Percentiles rank a stretch among this genome's conserved stretches.
phyloP scores from a whole-genome alignment of 1,284 basidiomycete genomes.

The Athelia sp. region DNA sequence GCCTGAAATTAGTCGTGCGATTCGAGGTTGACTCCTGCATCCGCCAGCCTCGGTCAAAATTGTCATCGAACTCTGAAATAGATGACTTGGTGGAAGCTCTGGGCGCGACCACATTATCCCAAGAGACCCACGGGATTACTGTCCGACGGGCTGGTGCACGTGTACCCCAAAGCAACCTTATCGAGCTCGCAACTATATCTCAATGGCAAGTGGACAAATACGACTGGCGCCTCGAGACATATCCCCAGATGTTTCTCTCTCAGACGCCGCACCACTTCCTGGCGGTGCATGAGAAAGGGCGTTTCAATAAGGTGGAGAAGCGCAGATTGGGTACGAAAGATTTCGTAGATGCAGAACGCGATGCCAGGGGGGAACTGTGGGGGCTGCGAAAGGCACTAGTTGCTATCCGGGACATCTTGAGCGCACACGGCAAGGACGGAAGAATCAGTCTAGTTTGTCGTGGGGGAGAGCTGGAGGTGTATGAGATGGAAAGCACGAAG shows the following conservation, averaged over 20 bases:
- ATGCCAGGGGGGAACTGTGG: constrained; percentile 26
- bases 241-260: constrained; percentile 50
- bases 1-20: constrained; percentile 26
- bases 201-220: constrained; percentile 17
- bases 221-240: constrained; percentile 40
- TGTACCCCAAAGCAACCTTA: constrained; percentile 37
- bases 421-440: constrained; percentile 36
- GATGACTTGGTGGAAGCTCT: constrained; percentile 30
- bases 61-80: constrained; percentile 18
- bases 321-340: constrained; percentile 29
- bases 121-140: constrained; percentile 21
- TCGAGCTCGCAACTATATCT: constrained; percentile 45
- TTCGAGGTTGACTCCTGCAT: constrained; percentile 31
- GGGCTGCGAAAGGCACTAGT: constrained; percentile 35
- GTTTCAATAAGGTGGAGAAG: constrained; percentile 38
- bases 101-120: background rate
- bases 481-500: constrained; percentile 30
- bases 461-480: constrained; percentile 34
- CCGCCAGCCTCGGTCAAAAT: constrained; percentile 10
- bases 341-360: constrained; percentile 20
- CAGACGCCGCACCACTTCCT: constrained; percentile 49
- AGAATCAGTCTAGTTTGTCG: constrained; percentile 42
- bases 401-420: constrained; percentile 35
- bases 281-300: constrained; percentile 41
- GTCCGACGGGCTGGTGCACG: constrained; percentile 35